phyloP scores from a whole-genome alignment of 2,329 filamentous ascomycete genomes.

The Fusarium nematophilum region DNA sequence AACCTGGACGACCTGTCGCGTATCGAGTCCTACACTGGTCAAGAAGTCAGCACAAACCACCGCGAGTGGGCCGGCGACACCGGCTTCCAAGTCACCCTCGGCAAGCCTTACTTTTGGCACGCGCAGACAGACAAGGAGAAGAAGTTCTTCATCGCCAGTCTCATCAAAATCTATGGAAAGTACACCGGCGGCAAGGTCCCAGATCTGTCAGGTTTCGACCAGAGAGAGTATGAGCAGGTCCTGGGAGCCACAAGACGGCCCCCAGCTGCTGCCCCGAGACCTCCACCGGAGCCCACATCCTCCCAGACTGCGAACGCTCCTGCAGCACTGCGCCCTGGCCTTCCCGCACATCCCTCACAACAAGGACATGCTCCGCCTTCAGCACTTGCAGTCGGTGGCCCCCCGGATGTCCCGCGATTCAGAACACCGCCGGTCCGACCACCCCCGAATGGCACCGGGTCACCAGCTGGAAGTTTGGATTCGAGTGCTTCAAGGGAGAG shows the following conservation, averaged over 20 bases:
- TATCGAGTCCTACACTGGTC: slow-evolving; percentile 83
- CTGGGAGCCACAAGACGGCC: slow-evolving; percentile 66
- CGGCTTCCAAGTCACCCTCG: slow-evolving; percentile 88
- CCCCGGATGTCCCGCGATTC: slow-evolving; percentile 44
- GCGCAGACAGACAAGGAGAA: slow-evolving; percentile 95
- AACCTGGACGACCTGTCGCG: slow-evolving; percentile 88
- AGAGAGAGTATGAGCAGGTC: slow-evolving; percentile 80
- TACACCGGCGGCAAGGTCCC: slow-evolving; percentile 90
- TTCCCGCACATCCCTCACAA: slow-evolving; percentile 27
- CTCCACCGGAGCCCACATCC: slow-evolving; percentile 45
- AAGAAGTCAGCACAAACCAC: slow-evolving; percentile 66
- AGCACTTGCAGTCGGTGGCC: slow-evolving; percentile 28
- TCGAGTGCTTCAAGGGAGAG: slow-evolving; percentile 55
- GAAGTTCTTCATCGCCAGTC: slow-evolving; percentile 96
- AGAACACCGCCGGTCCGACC: slow-evolving; percentile 47
- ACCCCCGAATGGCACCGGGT: slow-evolving; percentile 56
- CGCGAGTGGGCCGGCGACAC: slow-evolving; percentile 83
- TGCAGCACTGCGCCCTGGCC: slow-evolving; percentile 29
- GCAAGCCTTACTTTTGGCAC: slow-evolving; percentile 98
- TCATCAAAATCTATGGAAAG: slow-evolving; percentile 96
- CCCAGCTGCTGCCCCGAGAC: slow-evolving; percentile 36
- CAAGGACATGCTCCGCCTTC: slow-evolving; percentile 17
- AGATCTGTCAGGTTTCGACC: slow-evolving; percentile 84
- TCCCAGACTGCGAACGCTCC: slow-evolving; percentile 32
- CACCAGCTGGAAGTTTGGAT: slow-evolving; percentile 65